These are phyloP conservation scores for Spizellomyces punctatus DNA, from an alignment of 192 early-diverging fungal species.

Conservation along the genomic window DNA sequence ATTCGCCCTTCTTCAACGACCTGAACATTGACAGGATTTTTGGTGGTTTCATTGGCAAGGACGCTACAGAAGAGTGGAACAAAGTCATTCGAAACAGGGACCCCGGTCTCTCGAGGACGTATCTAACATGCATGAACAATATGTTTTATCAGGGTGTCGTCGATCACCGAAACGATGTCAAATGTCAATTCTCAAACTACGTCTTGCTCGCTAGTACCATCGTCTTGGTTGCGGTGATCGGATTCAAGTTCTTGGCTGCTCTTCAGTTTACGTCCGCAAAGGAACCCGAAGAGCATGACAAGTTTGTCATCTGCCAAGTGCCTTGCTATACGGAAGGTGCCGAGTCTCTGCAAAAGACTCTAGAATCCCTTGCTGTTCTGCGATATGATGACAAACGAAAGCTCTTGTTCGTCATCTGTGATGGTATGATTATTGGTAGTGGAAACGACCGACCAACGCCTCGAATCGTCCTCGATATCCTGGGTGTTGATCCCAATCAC, in stretches of 20 bases:
- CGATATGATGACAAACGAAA: slow-evolving; percentile 87
- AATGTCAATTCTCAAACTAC: slow-evolving; percentile 85
- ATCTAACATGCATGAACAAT: slow-evolving; percentile 72
- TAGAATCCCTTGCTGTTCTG: slow-evolving; percentile 77
- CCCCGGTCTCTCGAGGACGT: slow-evolving; percentile 16
- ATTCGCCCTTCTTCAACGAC: slow-evolving; percentile 14
- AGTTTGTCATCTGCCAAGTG: slow-evolving; percentile 92
- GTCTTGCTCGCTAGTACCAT: slow-evolving; percentile 79
- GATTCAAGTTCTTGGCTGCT: slow-evolving; percentile 94
- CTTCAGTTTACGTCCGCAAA: slow-evolving; percentile 75
- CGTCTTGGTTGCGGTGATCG: slow-evolving; percentile 82
- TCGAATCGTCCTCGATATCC: slow-evolving; percentile 77
- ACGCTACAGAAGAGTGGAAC: slow-evolving; percentile 41
- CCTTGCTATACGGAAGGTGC: slow-evolving; percentile 92
- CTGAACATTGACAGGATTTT: slow-evolving; percentile 32
- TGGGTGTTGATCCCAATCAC: slow-evolving; percentile 74
- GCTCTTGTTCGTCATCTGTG: slow-evolving; percentile 83
- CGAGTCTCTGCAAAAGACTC: slow-evolving; percentile 79
- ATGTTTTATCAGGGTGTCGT: slow-evolving; percentile 78
- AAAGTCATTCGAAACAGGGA: slow-evolving; percentile 11
- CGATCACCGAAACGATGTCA: slow-evolving; percentile 76
- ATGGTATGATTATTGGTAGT: slow-evolving; percentile 91
- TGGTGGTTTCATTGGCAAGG: slow-evolving; percentile 37
- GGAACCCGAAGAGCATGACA: slow-evolving; percentile 83
- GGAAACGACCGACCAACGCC: slow-evolving; percentile 97